Percentiles rank a stretch among this genome's conserved stretches.
Conservation (phyloP, 2,329 filamentous ascomycete species). For the Claviceps cyperi region DNA sequence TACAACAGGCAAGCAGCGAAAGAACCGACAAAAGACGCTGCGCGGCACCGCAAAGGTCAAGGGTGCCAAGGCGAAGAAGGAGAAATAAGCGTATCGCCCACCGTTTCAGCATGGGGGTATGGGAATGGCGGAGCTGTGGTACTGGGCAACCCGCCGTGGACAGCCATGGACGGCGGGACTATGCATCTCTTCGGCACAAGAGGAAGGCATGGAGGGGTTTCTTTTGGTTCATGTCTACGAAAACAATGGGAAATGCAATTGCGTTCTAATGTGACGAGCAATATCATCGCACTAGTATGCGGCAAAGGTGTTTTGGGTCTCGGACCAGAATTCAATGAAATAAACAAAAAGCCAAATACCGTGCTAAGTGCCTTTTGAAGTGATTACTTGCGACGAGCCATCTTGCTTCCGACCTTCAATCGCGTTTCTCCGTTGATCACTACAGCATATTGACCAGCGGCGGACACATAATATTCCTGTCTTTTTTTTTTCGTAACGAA, state of each 20-base stretch:
- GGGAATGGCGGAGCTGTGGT: slow-evolving; percentile 15
- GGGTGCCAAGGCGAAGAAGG: slow-evolving; percentile 90
- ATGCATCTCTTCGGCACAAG: slow-evolving; percentile 9
- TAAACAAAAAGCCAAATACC: background rate
- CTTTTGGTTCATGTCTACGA: slow-evolving; percentile 12
- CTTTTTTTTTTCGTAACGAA: too few relatives aligned
- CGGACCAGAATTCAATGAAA: slow-evolving; percentile 15
- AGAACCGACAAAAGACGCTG: slow-evolving; percentile 99
- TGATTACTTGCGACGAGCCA: too few relatives aligned
- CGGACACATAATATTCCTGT: too few relatives aligned
- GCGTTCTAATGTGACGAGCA: slow-evolving; percentile 15
- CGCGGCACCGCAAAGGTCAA: slow-evolving; percentile 97
- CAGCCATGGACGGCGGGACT: slow-evolving; percentile 8
- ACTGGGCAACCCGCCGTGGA: slow-evolving; percentile 14
- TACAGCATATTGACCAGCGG: too few relatives aligned
- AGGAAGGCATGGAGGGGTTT: background rate
- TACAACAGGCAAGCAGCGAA: slow-evolving; percentile 91
- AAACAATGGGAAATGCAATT: slow-evolving; percentile 12
- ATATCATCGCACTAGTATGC: slow-evolving; percentile 26
- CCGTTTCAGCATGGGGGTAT: slow-evolving; percentile 18
- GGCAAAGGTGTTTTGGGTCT: slow-evolving; percentile 28
- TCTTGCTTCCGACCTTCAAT: background rate
- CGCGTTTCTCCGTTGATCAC: background rate
- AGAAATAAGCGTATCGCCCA: slow-evolving; percentile 49
- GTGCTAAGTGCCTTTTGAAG: background rate